These are phyloP conservation scores for Aspergillus bertholletiae DNA, from an alignment of 495 filamentous ascomycete species.

Conservation along the genomic window DNA sequence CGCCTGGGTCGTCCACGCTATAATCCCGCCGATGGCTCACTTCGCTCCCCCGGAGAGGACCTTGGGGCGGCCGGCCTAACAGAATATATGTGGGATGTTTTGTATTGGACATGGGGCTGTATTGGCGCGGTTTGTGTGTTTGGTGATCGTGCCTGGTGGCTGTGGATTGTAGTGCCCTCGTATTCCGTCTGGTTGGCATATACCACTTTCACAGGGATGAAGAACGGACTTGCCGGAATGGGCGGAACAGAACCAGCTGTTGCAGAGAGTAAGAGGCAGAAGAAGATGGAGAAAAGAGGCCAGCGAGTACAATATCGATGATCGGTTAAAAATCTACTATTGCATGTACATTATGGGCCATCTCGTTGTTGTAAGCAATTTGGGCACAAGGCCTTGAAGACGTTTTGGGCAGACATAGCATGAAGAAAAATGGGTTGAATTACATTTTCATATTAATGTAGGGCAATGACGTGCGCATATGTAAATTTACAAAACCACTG, in stretches of 20 bases:
- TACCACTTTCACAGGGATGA: slow-evolving; percentile 58
- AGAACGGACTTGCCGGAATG: slow-evolving; percentile 62
- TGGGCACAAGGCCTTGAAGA: not conserved
- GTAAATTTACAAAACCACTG: not conserved
- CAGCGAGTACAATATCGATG: slow-evolving; percentile 45
- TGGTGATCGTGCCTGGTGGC: slow-evolving; percentile 74
- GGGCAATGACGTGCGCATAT: not conserved
- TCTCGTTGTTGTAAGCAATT: not conserved
- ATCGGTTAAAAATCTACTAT: not conserved
- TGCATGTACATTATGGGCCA: not conserved
- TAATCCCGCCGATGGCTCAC: slow-evolving; percentile 55
- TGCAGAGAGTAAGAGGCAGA: slow-evolving; percentile 55
- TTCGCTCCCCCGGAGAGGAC: slow-evolving; percentile 80
- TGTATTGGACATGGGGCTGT: slow-evolving; percentile 85
- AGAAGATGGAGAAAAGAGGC: slow-evolving; percentile 60
- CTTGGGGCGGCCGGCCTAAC: slow-evolving; percentile 84
- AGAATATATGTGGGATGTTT: slow-evolving; percentile 95
- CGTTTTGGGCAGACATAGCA: not conserved
- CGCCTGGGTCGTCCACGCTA: slow-evolving; percentile 74
- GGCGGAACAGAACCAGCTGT: slow-evolving; percentile 25
- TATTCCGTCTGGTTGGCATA: slow-evolving; percentile 70
- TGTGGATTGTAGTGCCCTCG: slow-evolving; percentile 65
- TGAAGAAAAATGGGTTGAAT: not conserved
- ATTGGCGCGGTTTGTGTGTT: slow-evolving; percentile 61
- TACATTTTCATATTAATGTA: not conserved